Base-by-base conservation (phyloP, 2,329 filamentous ascomycete genomes). In the Penicillium sp. region DNA sequence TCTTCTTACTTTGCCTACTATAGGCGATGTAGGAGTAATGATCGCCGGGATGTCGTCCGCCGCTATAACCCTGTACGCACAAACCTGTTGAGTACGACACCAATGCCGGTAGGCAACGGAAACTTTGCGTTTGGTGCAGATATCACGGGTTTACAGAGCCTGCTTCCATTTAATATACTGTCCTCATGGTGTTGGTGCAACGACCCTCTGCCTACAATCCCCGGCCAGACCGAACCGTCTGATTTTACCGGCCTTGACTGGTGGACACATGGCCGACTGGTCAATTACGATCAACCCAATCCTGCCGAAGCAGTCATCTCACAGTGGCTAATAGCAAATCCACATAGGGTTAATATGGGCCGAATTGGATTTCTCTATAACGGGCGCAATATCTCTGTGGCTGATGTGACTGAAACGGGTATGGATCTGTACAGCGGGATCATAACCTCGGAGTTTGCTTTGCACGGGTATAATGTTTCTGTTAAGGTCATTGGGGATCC, bases 251-350 rank as follows among this genome's bases (percentile, higher is more conserved):
- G 74, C 1, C 53, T 75, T 8, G 69, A 77, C 47, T 77, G 74
- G 74, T 77, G 72, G 72, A 75, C 75, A 5, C 74, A 78, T 59
- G 74, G 66, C 21, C 64, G 72, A 7, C 65, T 77, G 6, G 71
- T 78, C 5, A 76, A 75, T 43, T 77, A 78, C 64, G 69, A 68
- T 20, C 72, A 75, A 58, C 72, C 74, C 0, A 77, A 77, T 54
- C 71, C 74, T 1, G 65, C 65, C 3, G 63, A 77, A 52, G 63
- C 65, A 16, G 66, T 71, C 8, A 77, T 77, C 24, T 79, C 77
- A 3, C 77, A 82, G 57, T 83, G 81, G 81, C 66, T 83, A 20
- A 81, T 81, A 28, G 71, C 74, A 55, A 83, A 83, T 59, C 80
- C 80, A 0, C 79, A 82, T 61, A 70, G 80, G 5, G 66, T 81